phyloP scores from a whole-genome alignment of 352 stramenopile genomes.

The Pythium chondricola region DNA sequence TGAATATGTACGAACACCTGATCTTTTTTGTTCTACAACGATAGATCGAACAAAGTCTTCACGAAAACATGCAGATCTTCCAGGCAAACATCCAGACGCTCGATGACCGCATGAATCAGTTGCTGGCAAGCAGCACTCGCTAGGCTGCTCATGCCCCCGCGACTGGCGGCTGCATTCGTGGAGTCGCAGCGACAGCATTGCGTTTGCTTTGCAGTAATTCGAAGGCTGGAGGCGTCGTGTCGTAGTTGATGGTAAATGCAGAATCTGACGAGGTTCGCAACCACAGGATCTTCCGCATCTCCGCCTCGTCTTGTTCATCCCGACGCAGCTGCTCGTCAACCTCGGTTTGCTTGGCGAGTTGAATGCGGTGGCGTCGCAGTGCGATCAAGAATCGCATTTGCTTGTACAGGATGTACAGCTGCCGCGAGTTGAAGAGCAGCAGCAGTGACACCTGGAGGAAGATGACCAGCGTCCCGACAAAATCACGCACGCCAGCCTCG shows the following conservation, averaged over 20 bases:
- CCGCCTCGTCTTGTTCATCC: constrained; percentile 23
- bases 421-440: constrained; percentile 68
- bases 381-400: constrained; percentile 60
- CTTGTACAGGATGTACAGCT: constrained; percentile 76
- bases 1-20: too few relatives aligned
- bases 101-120: constrained; percentile 52
- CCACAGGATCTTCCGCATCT: not conserved
- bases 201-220: constrained; percentile 28
- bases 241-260: constrained; percentile 12
- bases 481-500: constrained; percentile 38
- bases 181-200: constrained; percentile 22
- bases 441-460: constrained; percentile 57
- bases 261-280: constrained; percentile 2
- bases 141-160: constrained; percentile 8
- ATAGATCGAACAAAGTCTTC: constrained; percentile 73
- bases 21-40: too few relatives aligned
- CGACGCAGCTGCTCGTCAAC: constrained; percentile 18
- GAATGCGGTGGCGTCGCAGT: constrained; percentile 34
- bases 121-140: constrained; percentile 6
- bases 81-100: constrained; percentile 70
- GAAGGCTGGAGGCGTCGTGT: constrained; percentile 23
- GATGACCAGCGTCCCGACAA: constrained; percentile 59
- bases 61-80: constrained; percentile 71
- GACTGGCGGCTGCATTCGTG: constrained; percentile 15
- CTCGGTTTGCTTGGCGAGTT: constrained; percentile 17